Conservation (phyloP, 176 grass and related monocot species). For the Triticum monococcum region DNA sequence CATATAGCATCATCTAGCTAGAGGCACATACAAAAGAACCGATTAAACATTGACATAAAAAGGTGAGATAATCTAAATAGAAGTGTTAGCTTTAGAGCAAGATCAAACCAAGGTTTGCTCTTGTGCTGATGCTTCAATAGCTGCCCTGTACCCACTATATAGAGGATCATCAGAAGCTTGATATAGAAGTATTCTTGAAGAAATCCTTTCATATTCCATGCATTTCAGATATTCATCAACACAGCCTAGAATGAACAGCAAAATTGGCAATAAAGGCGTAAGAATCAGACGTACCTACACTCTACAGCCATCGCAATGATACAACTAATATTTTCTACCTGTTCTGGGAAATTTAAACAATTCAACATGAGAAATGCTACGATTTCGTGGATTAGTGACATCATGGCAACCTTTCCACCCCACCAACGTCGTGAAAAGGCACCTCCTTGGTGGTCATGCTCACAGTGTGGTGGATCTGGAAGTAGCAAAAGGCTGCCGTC, state of each 20-base stretch:
- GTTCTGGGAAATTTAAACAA: neutral
- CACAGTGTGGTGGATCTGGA: neutral
- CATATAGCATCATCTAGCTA: slow-evolving; percentile 87
- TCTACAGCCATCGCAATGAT: neutral
- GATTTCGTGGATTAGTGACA: neutral
- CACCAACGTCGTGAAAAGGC: neutral
- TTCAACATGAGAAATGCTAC: slow-evolving; percentile 2
- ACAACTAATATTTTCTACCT: neutral
- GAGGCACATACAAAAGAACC: slow-evolving; percentile 1
- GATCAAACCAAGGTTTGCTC: slow-evolving; percentile 74
- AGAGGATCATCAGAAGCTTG: slow-evolving; percentile 90
- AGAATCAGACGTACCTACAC: neutral
- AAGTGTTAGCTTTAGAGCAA: slow-evolving; percentile 23
- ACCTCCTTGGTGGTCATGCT: neutral
- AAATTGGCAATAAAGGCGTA: slow-evolving; percentile 13
- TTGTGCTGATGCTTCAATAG: slow-evolving; percentile 70
- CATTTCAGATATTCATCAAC: slow-evolving; percentile 86
- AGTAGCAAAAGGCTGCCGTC: neutral
- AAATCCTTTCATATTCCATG: slow-evolving; percentile 80
- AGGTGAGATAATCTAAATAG: neutral
- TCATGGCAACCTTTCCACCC: neutral
- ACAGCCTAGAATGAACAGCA: slow-evolving; percentile 50
- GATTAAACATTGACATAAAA: slow-evolving; percentile 18
- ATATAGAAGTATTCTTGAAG: slow-evolving; percentile 88
- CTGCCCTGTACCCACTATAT: slow-evolving; percentile 82